Conservation (phyloP, 2,329 filamentous ascomycete genomes). For the Coniochaeta sp. region DNA sequence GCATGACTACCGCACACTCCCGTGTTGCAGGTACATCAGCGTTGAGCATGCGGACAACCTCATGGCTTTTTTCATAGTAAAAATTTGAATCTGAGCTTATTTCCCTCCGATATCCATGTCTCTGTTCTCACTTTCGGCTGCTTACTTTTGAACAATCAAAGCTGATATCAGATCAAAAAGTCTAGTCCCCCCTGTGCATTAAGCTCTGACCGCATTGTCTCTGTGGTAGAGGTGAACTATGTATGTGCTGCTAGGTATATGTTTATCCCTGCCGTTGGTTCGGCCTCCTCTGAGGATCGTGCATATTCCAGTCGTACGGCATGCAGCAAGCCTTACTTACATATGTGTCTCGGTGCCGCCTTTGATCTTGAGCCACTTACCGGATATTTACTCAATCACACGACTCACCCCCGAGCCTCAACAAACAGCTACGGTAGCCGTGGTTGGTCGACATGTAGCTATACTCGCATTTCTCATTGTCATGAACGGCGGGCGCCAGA, state of each 20-base stretch:
- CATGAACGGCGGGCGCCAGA: neutral
- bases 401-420: neutral
- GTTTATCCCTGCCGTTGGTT: neutral
- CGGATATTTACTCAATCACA: neutral
- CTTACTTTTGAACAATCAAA: neutral
- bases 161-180: neutral
- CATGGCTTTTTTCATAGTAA: neutral
- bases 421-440: neutral
- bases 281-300: neutral
- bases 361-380: no score
- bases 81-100: neutral
- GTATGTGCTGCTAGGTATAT: no score
- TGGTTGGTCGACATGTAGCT: neutral
- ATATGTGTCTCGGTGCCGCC: neutral
- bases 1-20: neutral
- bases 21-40: neutral
- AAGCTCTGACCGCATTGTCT: neutral
- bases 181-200: neutral
- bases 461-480: neutral
- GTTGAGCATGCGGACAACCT: conserved; percentile 2
- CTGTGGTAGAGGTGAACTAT: neutral
- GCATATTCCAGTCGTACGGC: no score
- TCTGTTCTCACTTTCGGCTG: neutral
- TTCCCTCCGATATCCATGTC: neutral
- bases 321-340: no score